phyloP scores from a whole-genome alignment of 495 filamentous ascomycete species.

The Xylaria bambusicola region DNA sequence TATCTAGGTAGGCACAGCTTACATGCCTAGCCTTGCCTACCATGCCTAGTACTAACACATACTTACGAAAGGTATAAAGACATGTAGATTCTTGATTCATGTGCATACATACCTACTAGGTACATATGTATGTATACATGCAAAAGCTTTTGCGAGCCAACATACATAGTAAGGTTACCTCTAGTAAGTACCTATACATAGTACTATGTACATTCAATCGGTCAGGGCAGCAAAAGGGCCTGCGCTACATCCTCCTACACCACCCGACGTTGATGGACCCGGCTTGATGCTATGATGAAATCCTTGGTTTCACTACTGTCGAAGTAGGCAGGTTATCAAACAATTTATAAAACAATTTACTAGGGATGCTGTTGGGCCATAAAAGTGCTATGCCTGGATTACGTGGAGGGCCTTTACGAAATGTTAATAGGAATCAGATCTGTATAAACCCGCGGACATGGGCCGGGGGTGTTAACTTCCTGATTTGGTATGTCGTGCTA shows the following conservation, averaged over 20 bases:
- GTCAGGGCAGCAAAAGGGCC: too few relatives aligned
- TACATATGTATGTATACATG: not conserved
- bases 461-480: constrained; percentile 18
- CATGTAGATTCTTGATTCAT: too few relatives aligned
- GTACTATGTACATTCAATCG: too few relatives aligned
- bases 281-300: not conserved
- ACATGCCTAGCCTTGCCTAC: too few relatives aligned
- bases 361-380: not conserved
- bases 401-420: not conserved
- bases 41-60: too few relatives aligned
- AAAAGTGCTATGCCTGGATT: not conserved
- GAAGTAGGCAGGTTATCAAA: not conserved
- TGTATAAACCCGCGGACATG: constrained; percentile 3
- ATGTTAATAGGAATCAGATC: not conserved
- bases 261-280: constrained; percentile 9
- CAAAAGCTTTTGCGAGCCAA: not conserved
- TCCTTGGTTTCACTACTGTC: not conserved
- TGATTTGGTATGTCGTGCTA: constrained; percentile 15
- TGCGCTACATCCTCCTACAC: not conserved
- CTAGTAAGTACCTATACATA: too few relatives aligned
- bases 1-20: too few relatives aligned
- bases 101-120: too few relatives aligned
- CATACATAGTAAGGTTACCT: too few relatives aligned
- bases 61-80: too few relatives aligned
- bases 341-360: not conserved